Base-by-base conservation (phyloP, 345 rosid genomes). In the Citrus maxima region DNA sequence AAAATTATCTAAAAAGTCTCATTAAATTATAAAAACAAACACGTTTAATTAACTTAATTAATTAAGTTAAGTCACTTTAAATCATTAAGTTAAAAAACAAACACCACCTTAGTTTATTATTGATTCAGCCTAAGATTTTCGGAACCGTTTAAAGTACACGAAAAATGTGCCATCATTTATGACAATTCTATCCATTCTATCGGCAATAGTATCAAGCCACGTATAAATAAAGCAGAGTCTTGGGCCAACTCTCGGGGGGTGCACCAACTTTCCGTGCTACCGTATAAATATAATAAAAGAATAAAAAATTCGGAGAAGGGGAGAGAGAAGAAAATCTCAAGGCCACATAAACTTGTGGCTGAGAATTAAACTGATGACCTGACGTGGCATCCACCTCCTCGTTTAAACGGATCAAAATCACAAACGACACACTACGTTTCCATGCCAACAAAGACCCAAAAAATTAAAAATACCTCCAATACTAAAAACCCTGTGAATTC, bases 311-410 rank as follows among this genome's bases (percentile, higher is more conserved):
- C 0, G 70, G 13, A 28, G 10, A 32, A 54, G 5, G 38, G 5
- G 55, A 40, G 3, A 27, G 72, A 82, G 85, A 66, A 67, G 85
- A 85, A 89, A 90, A 87, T 85, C 86, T 80, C 69, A 85, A 85
- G 92, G 90, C 94, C 97, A 88, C 94, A 89, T 67, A 84, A 91
- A 89, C 92, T 82, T 93, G 97, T 94, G 98, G 98, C 96, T 90
- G 88, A 88, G 88, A 91, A 94, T 88, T 28, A 32, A 87, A 82
- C 68, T n/a, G n/a, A 62, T 64, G 68, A 34, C 88, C 93, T 89
- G 91, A 91, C 90, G 89, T 93, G 98, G 88, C 89, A 67, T 79
- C 90, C 86, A 79, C 87, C 84, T 84, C 86, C 85, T 83, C 80
- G 30, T 87, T 86, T 85, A 87, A 86, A 87, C 92, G 86, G 92